Conservation (phyloP, 306 rosid genomes). For the Quercus mongolica region DNA sequence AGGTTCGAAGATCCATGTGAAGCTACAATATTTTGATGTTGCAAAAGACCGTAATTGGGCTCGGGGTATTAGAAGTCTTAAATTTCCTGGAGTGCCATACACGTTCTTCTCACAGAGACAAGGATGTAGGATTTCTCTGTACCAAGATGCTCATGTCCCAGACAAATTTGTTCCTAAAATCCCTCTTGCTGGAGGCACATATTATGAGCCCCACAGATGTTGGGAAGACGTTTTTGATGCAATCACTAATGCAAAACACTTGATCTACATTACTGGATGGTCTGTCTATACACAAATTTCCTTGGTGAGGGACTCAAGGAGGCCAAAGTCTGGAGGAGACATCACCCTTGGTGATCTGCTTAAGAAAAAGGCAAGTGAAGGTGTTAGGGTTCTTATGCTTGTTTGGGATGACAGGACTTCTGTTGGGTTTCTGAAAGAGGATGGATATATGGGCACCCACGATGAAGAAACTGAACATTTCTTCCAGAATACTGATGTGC, state of each 20-base stretch:
- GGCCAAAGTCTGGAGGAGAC: conserved; percentile 68
- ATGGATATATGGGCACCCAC: conserved; percentile 75
- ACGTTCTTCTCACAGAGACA: conserved; percentile 63
- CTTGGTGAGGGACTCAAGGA: conserved; percentile 68
- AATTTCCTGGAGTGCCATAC: conserved; percentile 75
- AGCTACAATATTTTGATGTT: conserved; percentile 59
- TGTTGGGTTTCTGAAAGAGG: conserved; percentile 56
- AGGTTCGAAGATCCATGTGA: conserved; percentile 65
- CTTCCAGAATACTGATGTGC: conserved; percentile 54
- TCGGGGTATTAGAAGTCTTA: conserved; percentile 52
- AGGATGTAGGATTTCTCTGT: conserved; percentile 63
- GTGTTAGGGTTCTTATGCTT: conserved; percentile 67
- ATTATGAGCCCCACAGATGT: conserved; percentile 56
- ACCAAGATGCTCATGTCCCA: conserved; percentile 76
- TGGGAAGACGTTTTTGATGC: conserved; percentile 82
- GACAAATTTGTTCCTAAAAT: conserved; percentile 63
- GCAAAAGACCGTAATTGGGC: conserved; percentile 53
- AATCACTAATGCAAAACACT: conserved; percentile 56
- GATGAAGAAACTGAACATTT: conserved; percentile 57
- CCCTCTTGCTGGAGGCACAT: conserved; percentile 58
- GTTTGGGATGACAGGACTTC: conserved; percentile 86
- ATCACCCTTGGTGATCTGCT: conserved; percentile 56
- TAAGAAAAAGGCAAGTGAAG: conserved; percentile 65
- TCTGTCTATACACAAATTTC: conserved; percentile 73
- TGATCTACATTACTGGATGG: conserved; percentile 75